Base-by-base conservation (phyloP, 2,329 filamentous ascomycete genomes). In the Lachnellula hyalina region DNA sequence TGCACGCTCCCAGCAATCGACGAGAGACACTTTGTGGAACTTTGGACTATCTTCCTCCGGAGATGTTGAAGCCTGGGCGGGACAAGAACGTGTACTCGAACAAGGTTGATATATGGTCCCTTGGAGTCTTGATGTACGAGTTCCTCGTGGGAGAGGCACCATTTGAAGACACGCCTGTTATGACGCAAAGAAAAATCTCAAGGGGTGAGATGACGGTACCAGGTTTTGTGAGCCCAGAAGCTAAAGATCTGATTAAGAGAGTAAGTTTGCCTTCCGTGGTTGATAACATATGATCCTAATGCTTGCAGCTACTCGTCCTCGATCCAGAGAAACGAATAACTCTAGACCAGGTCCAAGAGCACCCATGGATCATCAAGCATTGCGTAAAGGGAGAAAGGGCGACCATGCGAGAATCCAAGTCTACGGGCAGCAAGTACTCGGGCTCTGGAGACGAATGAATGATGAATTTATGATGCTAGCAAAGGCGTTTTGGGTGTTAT, bases 301-400 rank as follows among this genome's bases (percentile, higher is more conserved):
- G 9, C 65, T 36, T 47, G 47, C 71, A 89, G 89, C 77, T 96
- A 40, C 82, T 99, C 44, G 90, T 96, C 19, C 80, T 97, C 53
- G 91, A 97, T 68, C 94, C 94, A 0, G 90, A 96, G 67, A 96
- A 96, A 78, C 81, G 94, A 61, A 89, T 99, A 64, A 83, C 91
- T 3, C 82, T 99, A 11, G 91, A 96, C 15, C 86, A 96, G 56
- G 87, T 97, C 38, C 86, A 93, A 71, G 80, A 80, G 51, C 94
- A 97, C 71, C 93, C 94, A 17, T 99, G 94, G 94, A 96, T 99
- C 66, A 71, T 96, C 63, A 97, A 96, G 78, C 90, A 97, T 72
- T 97, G 93, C 71, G 67, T 70, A 1, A 69, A 69, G 76, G 67
- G 76, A 75, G 55, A 81, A 57, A 54, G 67, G 40, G 63, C 66